Evolutionary conservation across 2,329 filamentous ascomycete species (phyloP), one percentile per base, ranked within the genome.

Genomic region (Aspergillus carbonarius): DNA sequence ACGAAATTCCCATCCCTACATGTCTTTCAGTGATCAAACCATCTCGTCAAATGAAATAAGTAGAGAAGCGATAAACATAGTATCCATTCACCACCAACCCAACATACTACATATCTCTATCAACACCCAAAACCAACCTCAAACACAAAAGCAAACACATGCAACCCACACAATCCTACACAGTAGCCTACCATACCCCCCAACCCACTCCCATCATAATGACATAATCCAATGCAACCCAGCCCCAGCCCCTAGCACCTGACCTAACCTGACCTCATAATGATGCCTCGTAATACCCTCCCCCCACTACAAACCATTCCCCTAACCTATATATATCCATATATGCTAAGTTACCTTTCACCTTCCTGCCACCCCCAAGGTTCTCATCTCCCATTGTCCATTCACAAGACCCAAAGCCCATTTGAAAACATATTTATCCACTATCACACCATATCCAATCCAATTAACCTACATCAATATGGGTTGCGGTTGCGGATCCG

Each of bases 401-500:
- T 42, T 42, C 39, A 42, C 18, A 42, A 42, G 39, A 42, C 39
- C 13, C 6, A 42, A 20, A 42, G 40, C n/a, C 37, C 35, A 39
- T 9, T n/a, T 18, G 23, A 23, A 23, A 3, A 23, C 23, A 13
- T 18, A 32, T 13, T 17, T 25, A 39, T 54, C 30, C 20, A 27
- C 18, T 23, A 48, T 53, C 32, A 44, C 9, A 13, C 37, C 7
- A 37, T 18, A 40, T 55, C 32, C 37, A 30, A 39, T 30, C 35
- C 40, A 6, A 57, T 20, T 20, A 34, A 32, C 54, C 49, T 25
- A 46, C 15, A 48, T 30, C 27, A 71, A 12, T 50, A 75, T 75
- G 73, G 71, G 62, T 46, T 76, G 74, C 53, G 65, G 58, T 54
- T 76, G 74, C 57, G 70, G 70, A 67, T 60, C 68, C 17, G 71